These are phyloP conservation scores for Colletotrichum cordylinicola DNA, from an alignment of 2,329 filamentous ascomycete genomes.

Conservation along the genomic window DNA sequence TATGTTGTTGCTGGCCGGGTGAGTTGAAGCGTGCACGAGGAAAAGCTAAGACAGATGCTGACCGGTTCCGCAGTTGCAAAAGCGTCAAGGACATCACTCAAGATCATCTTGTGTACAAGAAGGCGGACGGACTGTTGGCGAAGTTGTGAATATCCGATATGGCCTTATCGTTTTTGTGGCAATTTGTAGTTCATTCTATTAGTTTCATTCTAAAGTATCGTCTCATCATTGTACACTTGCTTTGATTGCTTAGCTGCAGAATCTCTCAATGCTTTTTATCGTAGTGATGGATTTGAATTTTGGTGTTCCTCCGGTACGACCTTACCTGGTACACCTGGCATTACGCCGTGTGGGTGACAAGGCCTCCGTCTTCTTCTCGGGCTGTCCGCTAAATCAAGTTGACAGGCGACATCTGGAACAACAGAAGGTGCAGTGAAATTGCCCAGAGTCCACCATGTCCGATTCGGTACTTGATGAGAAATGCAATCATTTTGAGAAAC, in stretches of 20 bases:
- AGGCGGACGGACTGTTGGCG: slow-evolving; percentile 13
- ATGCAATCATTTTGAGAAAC: not conserved
- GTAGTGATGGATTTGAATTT: not conserved
- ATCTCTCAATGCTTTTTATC: not conserved
- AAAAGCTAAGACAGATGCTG: not conserved
- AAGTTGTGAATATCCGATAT: not conserved
- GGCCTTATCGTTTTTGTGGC: not conserved
- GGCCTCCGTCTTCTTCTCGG: not conserved
- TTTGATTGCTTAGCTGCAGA: not conserved
- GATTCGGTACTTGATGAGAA: not conserved
- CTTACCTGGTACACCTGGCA: not conserved
- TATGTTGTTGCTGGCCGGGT: slow-evolving; percentile 30
- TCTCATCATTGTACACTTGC: not conserved
- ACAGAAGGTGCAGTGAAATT: not conserved
- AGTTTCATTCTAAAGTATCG: not conserved
- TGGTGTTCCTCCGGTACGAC: not conserved
- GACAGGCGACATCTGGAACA: not conserved
- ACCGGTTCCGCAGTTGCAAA: slow-evolving; percentile 19
- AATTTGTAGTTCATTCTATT: not conserved
- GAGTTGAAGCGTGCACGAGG: not conserved
- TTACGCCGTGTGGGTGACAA: not conserved
- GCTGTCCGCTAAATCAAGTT: not conserved
- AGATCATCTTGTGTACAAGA: slow-evolving; percentile 14
- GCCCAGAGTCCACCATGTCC: not conserved
- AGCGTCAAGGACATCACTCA: slow-evolving; percentile 19